These are phyloP conservation scores for Paraphoma chrysanthemicola DNA, from an alignment of 2,329 filamentous ascomycete species.

Conservation along the genomic window DNA sequence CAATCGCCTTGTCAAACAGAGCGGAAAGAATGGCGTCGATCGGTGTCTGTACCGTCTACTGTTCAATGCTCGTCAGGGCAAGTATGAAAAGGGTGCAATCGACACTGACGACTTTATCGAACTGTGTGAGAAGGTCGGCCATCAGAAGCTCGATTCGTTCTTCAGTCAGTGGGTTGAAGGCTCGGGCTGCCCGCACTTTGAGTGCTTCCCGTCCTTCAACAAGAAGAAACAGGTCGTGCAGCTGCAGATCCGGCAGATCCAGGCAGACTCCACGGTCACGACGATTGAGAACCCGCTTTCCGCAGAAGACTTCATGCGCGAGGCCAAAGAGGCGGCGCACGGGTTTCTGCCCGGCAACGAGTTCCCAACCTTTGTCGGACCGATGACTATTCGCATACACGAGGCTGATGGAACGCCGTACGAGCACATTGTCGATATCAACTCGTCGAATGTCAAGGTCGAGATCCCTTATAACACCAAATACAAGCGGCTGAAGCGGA, in stretches of 20 bases:
- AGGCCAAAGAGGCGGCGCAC: slow-evolving; percentile 79
- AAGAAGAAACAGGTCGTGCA: slow-evolving; percentile 97
- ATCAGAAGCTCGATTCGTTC: slow-evolving; percentile 86
- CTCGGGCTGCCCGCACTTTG: slow-evolving; percentile 86
- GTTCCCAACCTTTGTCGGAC: slow-evolving; percentile 87
- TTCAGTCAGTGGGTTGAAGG: slow-evolving; percentile 93
- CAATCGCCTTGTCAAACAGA: slow-evolving; percentile 86
- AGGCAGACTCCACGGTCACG: slow-evolving; percentile 36
- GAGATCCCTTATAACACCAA: slow-evolving; percentile 99
- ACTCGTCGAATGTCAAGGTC: slow-evolving; percentile 82
- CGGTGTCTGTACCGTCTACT: slow-evolving; percentile 87
- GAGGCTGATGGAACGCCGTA: slow-evolving; percentile 98
- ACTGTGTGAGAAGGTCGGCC: slow-evolving; percentile 85
- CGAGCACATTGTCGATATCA: slow-evolving; percentile 96
- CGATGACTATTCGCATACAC: slow-evolving; percentile 97
- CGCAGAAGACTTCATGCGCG: slow-evolving; percentile 79
- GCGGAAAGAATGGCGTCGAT: slow-evolving; percentile 81
- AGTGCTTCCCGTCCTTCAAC: slow-evolving; percentile 89
- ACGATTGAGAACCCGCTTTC: slow-evolving; percentile 57
- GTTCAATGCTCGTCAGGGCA: slow-evolving; percentile 83
- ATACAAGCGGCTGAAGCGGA: slow-evolving; percentile 95
- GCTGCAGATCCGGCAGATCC: slow-evolving; percentile 78
- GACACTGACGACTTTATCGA: slow-evolving; percentile 79
- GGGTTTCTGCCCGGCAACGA: slow-evolving; percentile 72
- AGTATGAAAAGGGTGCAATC: slow-evolving; percentile 73